Percentiles rank a stretch among this genome's conserved stretches.
These are phyloP conservation scores for Penstemon eatonii DNA, from an alignment of 257 asterid genomes.

Conservation along the genomic window DNA sequence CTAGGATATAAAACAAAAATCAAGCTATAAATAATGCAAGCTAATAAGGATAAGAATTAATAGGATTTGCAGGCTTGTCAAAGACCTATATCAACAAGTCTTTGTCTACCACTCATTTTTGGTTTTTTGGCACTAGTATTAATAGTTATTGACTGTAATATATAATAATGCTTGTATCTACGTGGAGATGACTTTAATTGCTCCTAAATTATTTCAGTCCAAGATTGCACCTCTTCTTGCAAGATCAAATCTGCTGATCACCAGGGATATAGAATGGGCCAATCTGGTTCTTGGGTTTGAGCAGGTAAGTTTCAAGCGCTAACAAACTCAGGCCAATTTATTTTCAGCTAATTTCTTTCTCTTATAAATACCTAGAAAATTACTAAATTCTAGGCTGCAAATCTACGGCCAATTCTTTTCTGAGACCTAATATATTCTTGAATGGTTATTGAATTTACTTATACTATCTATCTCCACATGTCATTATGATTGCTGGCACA, in stretches of 20 bases:
- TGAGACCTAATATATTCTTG: neutral
- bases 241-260: slow-evolving; percentile 90
- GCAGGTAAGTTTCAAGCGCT: slow-evolving; percentile 61
- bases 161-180: slow-evolving; percentile 22
- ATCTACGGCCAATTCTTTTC: neutral
- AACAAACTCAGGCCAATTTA: slow-evolving; percentile 16
- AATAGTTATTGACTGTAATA: slow-evolving; percentile 17
- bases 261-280: slow-evolving; percentile 99
- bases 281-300: slow-evolving; percentile 89
- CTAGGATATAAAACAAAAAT: slow-evolving; percentile 3
- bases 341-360: slow-evolving; percentile 4
- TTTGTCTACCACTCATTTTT: slow-evolving; percentile 5
- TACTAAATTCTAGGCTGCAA: neutral
- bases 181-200: slow-evolving; percentile 17
- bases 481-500: slow-evolving; percentile 20
- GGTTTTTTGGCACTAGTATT: slow-evolving; percentile 9
- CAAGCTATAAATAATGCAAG: neutral
- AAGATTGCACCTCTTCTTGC: slow-evolving; percentile 91
- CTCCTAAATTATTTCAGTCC: slow-evolving; percentile 49
- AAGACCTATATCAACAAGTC: neutral
- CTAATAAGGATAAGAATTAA: neutral
- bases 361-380: slow-evolving; percentile 3
- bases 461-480: slow-evolving; percentile 6
- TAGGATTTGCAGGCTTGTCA: neutral
- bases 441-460: slow-evolving; percentile 15